These are phyloP conservation scores for Erodium chrysanthum DNA, from an alignment of 441 rosid species.

Conservation along the genomic window DNA sequence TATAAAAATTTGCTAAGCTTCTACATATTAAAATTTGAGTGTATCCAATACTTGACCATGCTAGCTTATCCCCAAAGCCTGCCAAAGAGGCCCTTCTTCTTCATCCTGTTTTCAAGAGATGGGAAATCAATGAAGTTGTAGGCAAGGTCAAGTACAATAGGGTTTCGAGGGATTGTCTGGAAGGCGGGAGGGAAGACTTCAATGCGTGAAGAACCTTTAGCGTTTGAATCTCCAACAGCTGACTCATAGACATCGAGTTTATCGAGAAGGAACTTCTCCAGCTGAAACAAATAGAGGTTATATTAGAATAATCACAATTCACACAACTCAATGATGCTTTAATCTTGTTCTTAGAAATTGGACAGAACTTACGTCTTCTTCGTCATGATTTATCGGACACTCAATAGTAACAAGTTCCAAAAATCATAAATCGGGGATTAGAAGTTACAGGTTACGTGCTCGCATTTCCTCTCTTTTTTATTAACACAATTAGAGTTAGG, in stretches of 20 bases:
- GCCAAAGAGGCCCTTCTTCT: slow-evolving; percentile 73
- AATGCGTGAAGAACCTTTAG: slow-evolving; percentile 50
- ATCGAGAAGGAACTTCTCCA: slow-evolving; percentile 63
- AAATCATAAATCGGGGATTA: not conserved
- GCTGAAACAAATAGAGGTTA: slow-evolving; percentile 29
- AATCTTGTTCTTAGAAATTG: not conserved
- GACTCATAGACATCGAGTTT: slow-evolving; percentile 79
- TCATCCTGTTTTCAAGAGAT: slow-evolving; percentile 67
- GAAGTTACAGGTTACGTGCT: not conserved
- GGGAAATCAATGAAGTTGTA: slow-evolving; percentile 63
- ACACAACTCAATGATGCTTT: not conserved
- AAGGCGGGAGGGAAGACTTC: slow-evolving; percentile 79
- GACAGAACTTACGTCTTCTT: not conserved
- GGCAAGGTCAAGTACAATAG: slow-evolving; percentile 78
- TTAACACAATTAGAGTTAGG: too few relatives aligned
- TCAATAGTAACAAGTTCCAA: not conserved
- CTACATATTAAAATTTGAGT: not conserved
- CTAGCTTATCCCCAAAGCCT: slow-evolving; percentile 51
- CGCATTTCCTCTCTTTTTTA: not conserved
- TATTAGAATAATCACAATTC: not conserved
- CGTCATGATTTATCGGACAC: not conserved
- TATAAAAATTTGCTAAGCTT: not conserved
- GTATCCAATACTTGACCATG: not conserved
- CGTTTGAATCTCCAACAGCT: slow-evolving; percentile 54
- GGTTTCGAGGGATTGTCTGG: slow-evolving; percentile 59